phyloP scores from a whole-genome alignment of 2,329 filamentous ascomycete species.

The Penicillium hesseltinei region DNA sequence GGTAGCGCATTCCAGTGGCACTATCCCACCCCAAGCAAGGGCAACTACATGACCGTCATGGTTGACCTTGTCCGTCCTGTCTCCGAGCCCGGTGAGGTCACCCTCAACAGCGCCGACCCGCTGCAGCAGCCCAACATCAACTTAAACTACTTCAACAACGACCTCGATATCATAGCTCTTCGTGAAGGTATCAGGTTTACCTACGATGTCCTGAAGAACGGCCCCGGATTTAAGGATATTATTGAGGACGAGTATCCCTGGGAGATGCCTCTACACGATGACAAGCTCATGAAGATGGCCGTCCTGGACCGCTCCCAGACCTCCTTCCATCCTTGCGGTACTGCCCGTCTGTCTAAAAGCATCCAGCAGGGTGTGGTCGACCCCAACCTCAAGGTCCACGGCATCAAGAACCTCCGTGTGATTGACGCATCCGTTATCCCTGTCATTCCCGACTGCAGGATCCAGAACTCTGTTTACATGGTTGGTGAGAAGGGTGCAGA shows the following conservation, averaged over 20 bases:
- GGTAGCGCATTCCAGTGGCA: conserved; percentile 53
- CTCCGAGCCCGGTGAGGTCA: conserved; percentile 43
- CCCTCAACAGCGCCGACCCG: conserved; percentile 41
- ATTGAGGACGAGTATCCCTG: conserved; percentile 54
- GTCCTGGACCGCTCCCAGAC: conserved; percentile 62
- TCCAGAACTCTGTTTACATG: conserved; percentile 62
- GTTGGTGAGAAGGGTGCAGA: conserved; percentile 51
- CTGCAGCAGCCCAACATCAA: conserved; percentile 44
- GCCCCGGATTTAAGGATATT: conserved; percentile 53
- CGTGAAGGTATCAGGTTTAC: conserved; percentile 57
- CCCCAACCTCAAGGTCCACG: conserved; percentile 52
- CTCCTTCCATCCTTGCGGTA: conserved; percentile 54
- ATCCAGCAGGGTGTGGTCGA: conserved; percentile 56
- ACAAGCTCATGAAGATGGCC: conserved; percentile 56
- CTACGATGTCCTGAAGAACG: conserved; percentile 57
- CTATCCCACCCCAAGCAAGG: conserved; percentile 43
- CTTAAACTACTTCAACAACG: conserved; percentile 48
- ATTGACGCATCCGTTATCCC: conserved; percentile 59
- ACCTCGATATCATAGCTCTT: conserved; percentile 56
- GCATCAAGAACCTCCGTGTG: conserved; percentile 54
- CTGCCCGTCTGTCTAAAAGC: conserved; percentile 51
- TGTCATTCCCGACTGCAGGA: conserved; percentile 55
- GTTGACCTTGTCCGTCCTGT: conserved; percentile 52
- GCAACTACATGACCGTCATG: conserved; percentile 58
- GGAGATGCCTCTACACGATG: conserved; percentile 57